phyloP scores from a whole-genome alignment of 345 rosid genomes.

The Syzygium oleosum region DNA sequence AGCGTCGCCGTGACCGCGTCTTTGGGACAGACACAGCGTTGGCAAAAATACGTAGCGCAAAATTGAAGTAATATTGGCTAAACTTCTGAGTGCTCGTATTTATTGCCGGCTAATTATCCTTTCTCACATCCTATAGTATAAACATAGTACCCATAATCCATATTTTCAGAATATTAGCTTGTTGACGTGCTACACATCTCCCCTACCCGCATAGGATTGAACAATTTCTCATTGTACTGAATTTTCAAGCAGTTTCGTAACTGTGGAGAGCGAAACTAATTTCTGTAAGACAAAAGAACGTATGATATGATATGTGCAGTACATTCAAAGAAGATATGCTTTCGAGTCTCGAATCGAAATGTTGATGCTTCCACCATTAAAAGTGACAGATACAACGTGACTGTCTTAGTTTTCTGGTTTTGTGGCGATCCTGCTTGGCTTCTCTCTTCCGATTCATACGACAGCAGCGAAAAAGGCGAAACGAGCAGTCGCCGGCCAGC shows the following conservation, averaged over 20 bases:
- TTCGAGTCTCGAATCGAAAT: background rate
- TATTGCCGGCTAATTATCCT: background rate
- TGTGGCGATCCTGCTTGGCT: background rate
- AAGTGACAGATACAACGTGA: background rate
- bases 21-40: background rate
- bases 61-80: background rate
- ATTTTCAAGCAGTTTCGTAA: background rate
- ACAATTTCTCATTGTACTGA: background rate
- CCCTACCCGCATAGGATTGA: background rate
- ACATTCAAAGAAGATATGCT: background rate
- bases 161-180: background rate
- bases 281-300: background rate
- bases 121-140: background rate
- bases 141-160: background rate
- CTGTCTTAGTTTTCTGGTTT: background rate
- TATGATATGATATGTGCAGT: background rate
- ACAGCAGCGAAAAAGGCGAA: background rate
- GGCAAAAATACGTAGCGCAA: background rate
- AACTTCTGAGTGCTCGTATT: background rate
- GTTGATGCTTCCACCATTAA: background rate
- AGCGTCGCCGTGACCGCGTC: slow-evolving; percentile 43
- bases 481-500: background rate
- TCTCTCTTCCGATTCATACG: background rate
- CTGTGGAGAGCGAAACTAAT: background rate
- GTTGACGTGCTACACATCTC: background rate